Percentiles rank a stretch among this genome's conserved stretches.
Evolutionary conservation across 371 early-diverging fungal species (phyloP).

Genomic region (Lichtheimia hyalospora): DNA sequence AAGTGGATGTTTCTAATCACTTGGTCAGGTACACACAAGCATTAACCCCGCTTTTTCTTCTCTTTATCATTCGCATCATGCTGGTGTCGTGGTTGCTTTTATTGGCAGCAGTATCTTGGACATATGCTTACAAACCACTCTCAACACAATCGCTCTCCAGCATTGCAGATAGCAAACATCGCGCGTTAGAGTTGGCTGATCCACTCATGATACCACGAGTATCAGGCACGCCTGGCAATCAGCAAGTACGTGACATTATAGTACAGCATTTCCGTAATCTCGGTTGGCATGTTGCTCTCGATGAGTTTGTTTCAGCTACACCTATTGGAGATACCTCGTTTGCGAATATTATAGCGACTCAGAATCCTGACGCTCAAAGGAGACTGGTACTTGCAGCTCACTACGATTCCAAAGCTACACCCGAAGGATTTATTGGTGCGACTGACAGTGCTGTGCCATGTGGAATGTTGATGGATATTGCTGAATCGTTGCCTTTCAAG

Average conservation of each 20-base stretch:
- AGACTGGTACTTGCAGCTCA: slow-evolving; percentile 91
- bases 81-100: background rate
- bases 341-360: slow-evolving; percentile 87
- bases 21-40: no score
- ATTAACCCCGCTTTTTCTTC: no score
- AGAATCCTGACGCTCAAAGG: slow-evolving; percentile 67
- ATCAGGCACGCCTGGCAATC: slow-evolving; percentile 74
- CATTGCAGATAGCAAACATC: slow-evolving; percentile 3
- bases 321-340: slow-evolving; percentile 77
- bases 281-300: slow-evolving; percentile 81
- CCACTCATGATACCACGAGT: slow-evolving; percentile 75
- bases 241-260: slow-evolving; percentile 69
- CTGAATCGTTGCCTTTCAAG: slow-evolving; percentile 39
- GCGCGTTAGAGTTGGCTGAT: slow-evolving; percentile 35
- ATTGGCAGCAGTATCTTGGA: background rate
- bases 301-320: slow-evolving; percentile 74
- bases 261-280: slow-evolving; percentile 56
- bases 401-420: slow-evolving; percentile 84
- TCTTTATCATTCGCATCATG: no score
- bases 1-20: no score
- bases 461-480: slow-evolving; percentile 87
- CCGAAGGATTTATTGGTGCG: slow-evolving; percentile 75
- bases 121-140: slow-evolving; percentile 4
- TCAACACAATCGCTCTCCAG: slow-evolving; percentile 12
- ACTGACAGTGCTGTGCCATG: slow-evolving; percentile 86